These are phyloP conservation scores for Tephrocybe sp. DNA, from an alignment of 768 basidiomycete species.

Conservation along the genomic window DNA sequence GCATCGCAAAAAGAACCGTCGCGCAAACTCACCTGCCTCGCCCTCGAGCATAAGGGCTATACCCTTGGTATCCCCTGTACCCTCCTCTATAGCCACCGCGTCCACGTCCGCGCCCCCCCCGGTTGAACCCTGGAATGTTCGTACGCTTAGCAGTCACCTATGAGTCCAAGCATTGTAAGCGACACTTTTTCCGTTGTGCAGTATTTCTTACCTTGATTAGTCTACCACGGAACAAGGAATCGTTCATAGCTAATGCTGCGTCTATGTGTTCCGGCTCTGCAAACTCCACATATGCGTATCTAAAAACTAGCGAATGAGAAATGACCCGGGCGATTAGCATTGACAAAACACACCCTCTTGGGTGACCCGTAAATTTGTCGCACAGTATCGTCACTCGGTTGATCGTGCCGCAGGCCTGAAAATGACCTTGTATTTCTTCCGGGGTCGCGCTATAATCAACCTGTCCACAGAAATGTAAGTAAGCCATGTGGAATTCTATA, in stretches of 20 bases:
- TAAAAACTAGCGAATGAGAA: conserved; percentile 28
- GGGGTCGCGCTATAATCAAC: conserved; percentile 98
- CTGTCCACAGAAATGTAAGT: too few species aligned
- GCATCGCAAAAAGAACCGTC: neutral
- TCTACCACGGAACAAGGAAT: conserved; percentile 92
- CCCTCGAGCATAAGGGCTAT: conserved; percentile 60
- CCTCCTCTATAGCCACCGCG: conserved; percentile 59
- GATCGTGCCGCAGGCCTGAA: conserved; percentile 96
- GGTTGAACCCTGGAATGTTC: conserved; percentile 90
- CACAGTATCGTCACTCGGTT: conserved; percentile 99
- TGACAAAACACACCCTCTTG: conserved; percentile 76
- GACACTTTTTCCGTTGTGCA: neutral
- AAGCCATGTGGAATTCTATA: too few species aligned
- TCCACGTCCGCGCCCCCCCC: conserved; percentile 81
- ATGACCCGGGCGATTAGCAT: conserved; percentile 8
- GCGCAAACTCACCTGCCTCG: conserved; percentile 67
- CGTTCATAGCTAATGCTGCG: conserved; percentile 90
- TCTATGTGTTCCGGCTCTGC: conserved; percentile 90
- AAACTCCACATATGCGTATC: conserved; percentile 99
- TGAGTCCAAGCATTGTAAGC: too few species aligned
- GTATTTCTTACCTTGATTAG: conserved; percentile 71
- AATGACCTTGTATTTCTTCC: conserved; percentile 97
- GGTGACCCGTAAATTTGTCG: conserved; percentile 99
- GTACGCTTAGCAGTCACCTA: conserved; percentile 96
- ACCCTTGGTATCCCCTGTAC: conserved; percentile 48